Evolutionary conservation across 148 eudicot genomes (phyloP).

Genomic region (Cornus florida): DNA sequence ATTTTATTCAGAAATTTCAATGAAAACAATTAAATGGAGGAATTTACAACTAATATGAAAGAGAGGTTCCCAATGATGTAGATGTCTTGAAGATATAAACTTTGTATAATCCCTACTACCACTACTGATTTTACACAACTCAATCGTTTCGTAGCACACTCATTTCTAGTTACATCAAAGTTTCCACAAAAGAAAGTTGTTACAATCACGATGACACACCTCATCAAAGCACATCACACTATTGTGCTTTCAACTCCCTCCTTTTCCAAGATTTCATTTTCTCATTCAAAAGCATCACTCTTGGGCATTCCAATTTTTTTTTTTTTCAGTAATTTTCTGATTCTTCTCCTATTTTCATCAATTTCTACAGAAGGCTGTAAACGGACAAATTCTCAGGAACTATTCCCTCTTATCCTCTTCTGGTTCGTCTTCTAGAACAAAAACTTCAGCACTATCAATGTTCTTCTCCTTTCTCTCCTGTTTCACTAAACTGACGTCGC

Average conservation of each 20-base stretch:
- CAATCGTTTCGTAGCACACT: neutral
- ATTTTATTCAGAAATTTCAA: too few relatives aligned
- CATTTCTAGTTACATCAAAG: neutral
- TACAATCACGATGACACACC: neutral
- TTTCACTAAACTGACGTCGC: constrained; percentile 70
- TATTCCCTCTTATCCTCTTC: constrained; percentile 65
- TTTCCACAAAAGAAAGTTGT: neutral
- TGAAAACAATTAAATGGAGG: too few relatives aligned
- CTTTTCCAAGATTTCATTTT: neutral
- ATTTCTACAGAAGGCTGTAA: neutral
- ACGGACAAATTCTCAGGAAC: neutral
- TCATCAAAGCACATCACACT: neutral
- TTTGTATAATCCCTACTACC: too few relatives aligned
- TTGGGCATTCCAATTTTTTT: neutral
- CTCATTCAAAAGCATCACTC: neutral
- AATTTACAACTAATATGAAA: too few relatives aligned
- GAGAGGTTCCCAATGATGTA: too few relatives aligned
- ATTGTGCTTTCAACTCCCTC: neutral
- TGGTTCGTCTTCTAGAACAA: constrained; percentile 49
- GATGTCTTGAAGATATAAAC: too few relatives aligned
- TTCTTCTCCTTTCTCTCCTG: constrained; percentile 45
- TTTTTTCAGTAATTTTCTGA: neutral
- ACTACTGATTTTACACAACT: neutral
- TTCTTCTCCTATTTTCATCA: neutral
- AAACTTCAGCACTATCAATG: constrained; percentile 25